Base-by-base conservation (phyloP, 2,329 filamentous ascomycete genomes). In the Fonsecaea multimorphosa region DNA sequence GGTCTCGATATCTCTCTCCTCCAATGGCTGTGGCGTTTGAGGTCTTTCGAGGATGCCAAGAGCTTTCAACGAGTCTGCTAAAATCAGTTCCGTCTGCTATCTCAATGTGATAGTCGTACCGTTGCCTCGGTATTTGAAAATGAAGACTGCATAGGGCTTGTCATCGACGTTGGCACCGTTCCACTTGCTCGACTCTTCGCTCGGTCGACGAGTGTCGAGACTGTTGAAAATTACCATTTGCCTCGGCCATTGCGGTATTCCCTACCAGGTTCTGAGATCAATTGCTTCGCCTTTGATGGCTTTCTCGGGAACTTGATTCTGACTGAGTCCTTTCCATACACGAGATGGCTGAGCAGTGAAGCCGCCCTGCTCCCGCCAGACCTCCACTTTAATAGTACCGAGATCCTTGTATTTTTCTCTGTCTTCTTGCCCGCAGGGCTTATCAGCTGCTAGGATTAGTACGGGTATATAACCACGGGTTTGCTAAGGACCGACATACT, bases 101-200 rank as follows among this genome's bases (percentile, higher is more conserved):
- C 32, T 14, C n/a, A 8, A 16, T 8, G 6, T 27, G 14, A 16
- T 12, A 11, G 16, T n/a, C 52, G n/a, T 31, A 55, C 52, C 52
- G 34, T 55, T 55, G 52, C 52, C 34, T 14, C 52, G 52, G 32
- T 55, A 55, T 19, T 55, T 55, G 52, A 55, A 55, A 19, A 55
- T 19, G 29, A 55, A 55, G 9, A 55, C 52, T 14, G 52, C 52
- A n/a, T 19, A 19, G 9, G 52, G 53, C 53, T 56, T 34, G 19
- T 56, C n/a, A 6, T 40, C 32, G 32, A 40, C 8, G 3, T 56
- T 40, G 6, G 14, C 3, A 14, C 31, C 32, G 1, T 6, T n/a
- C 14, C 1, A 34, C 1, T n/a, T 2, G 6, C 1, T 32, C 8
- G 9, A 12, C 2, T 8, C 27, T 14, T 12, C 3, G 14, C 11